Percentiles rank a stretch among this genome's conserved stretches.
These are phyloP conservation scores for Cicer bijugum DNA, from an alignment of 306 rosid genomes.

Conservation along the genomic window DNA sequence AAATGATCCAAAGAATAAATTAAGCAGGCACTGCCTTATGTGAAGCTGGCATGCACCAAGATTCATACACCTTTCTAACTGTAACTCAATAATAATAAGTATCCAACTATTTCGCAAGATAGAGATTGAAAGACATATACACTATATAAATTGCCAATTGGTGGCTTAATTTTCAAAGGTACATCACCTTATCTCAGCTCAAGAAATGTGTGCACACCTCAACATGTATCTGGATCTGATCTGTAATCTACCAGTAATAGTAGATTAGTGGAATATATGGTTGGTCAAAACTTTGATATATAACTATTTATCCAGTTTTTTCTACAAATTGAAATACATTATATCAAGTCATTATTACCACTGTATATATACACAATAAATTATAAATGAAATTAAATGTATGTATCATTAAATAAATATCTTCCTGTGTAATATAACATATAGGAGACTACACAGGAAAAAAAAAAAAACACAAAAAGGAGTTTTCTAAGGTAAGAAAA, in stretches of 20 bases:
- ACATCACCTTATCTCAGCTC: neutral
- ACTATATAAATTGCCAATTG: neutral
- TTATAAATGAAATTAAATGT: no score
- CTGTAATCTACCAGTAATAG: neutral
- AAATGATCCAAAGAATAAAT: conserved; percentile 2
- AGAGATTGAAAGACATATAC: conserved; percentile 25
- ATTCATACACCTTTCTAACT: conserved; percentile 30
- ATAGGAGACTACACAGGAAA: no score
- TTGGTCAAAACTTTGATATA: neutral
- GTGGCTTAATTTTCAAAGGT: neutral
- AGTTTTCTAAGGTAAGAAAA: neutral
- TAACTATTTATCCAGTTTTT: neutral
- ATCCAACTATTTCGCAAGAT: conserved; percentile 11
- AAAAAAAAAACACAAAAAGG: no score
- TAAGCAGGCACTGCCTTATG: conserved; percentile 12
- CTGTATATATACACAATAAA: no score
- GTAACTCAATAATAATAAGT: conserved; percentile 38
- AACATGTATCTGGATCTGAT: conserved; percentile 10
- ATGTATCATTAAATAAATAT: no score
- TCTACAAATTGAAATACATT: neutral
- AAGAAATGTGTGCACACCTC: conserved; percentile 11
- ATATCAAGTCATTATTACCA: no score
- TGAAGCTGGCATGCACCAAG: conserved; percentile 51
- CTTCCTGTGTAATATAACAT: no score
- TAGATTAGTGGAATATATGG: conserved; percentile 13